A percentile compares a stretch with the other conserved stretches of the same genome.
Conservation (phyloP, 1,139 yeast genomes). For the Protomyces arabidopsidicola region DNA sequence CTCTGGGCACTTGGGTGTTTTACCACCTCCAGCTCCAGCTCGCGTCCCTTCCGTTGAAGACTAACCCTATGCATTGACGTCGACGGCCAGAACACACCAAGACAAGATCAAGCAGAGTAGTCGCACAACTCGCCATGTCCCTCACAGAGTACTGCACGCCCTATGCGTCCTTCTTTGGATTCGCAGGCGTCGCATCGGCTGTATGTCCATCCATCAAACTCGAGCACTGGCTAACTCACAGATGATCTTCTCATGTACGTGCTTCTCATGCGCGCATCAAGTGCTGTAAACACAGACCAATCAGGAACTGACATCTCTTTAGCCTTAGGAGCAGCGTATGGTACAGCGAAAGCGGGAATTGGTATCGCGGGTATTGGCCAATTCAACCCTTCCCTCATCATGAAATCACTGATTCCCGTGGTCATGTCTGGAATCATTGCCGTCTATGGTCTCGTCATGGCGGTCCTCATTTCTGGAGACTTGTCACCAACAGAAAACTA, state of each 20-base stretch:
- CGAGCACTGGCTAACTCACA: neutral
- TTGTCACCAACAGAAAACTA: constrained; percentile 75
- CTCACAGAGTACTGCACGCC: constrained; percentile 27
- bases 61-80: neutral
- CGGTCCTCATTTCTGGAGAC: constrained; percentile 81
- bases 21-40: too few species aligned
- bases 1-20: too few species aligned
- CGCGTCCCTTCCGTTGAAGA: too few species aligned
- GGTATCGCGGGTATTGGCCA: constrained; percentile 77
- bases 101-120: too few species aligned
- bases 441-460: constrained; percentile 95
- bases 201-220: neutral
- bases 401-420: constrained; percentile 68
- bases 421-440: constrained; percentile 99
- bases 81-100: neutral
- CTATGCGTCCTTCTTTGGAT: constrained; percentile 27
- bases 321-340: constrained; percentile 88
- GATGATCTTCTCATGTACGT: constrained; percentile 18
- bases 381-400: constrained; percentile 40
- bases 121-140: constrained; percentile 1
- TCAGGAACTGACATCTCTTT: neutral
- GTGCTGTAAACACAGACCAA: neutral
- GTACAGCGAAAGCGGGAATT: constrained; percentile 99
- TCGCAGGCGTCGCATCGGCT: constrained; percentile 27
- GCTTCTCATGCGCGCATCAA: neutral